Conservation (phyloP, 768 basidiomycete genomes). For the Podaxis sp. region DNA sequence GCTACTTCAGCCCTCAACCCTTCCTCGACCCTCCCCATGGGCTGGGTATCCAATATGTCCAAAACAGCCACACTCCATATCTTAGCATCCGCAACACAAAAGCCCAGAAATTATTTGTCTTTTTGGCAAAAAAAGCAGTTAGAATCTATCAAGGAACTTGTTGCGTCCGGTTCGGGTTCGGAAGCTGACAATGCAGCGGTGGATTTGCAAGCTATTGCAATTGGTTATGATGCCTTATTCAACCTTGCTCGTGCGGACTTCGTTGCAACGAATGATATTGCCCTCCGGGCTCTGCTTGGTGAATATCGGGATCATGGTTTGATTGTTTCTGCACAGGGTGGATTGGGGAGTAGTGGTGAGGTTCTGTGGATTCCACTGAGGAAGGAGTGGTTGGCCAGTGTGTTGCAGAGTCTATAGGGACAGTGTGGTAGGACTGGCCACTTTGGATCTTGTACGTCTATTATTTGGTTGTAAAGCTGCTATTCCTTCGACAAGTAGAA, state of each 20-base stretch:
- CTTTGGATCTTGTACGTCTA: too few species aligned
- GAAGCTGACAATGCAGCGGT: constrained; percentile 21
- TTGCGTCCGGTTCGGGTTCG: constrained; percentile 21
- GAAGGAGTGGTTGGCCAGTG: constrained; percentile 63
- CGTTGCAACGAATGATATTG: constrained; percentile 85
- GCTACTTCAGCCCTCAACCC: constrained; percentile 27
- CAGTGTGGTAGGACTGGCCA: neutral
- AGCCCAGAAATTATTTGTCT: constrained; percentile 81
- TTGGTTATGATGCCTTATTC: constrained; percentile 70
- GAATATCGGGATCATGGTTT: constrained; percentile 93
- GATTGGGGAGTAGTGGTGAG: constrained; percentile 50
- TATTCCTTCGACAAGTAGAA: too few species aligned
- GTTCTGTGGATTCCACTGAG: constrained; percentile 86
- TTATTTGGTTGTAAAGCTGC: too few species aligned
- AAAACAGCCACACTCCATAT: constrained; percentile 79
- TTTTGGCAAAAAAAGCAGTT: constrained; percentile 71
- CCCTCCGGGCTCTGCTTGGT: constrained; percentile 75
- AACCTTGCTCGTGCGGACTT: constrained; percentile 65
- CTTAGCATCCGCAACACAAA: constrained; percentile 82
- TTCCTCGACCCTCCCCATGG: neutral
- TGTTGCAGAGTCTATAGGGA: constrained; percentile 35
- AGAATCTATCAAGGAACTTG: constrained; percentile 51
- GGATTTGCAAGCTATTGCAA: constrained; percentile 55
- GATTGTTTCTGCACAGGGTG: constrained; percentile 54
- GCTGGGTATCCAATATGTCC: constrained; percentile 46